These are phyloP conservation scores for Chaetomium globosum DNA, from an alignment of 2,329 filamentous ascomycete genomes.

Conservation along the genomic window DNA sequence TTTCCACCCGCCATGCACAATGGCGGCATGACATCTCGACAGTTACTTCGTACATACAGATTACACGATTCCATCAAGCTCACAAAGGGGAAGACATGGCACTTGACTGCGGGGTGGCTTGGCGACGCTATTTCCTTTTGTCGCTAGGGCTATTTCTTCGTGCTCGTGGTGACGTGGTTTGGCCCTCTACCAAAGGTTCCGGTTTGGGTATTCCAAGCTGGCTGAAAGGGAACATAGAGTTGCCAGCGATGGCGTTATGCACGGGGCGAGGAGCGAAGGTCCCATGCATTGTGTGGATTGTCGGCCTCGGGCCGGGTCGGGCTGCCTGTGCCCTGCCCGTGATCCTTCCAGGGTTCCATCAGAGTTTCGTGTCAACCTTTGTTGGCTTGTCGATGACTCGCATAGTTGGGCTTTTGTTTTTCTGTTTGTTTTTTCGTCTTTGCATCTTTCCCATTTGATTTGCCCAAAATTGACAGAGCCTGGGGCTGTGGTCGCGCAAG, in stretches of 20 bases:
- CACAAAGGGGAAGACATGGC: neutral
- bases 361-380: constrained; percentile 22
- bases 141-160: neutral
- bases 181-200: constrained; percentile 5
- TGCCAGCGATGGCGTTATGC: constrained; percentile 6
- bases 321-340: constrained; percentile 10
- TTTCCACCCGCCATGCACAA: neutral
- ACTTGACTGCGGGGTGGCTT: neutral
- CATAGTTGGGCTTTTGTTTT: constrained; percentile 20
- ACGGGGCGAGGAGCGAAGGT: neutral
- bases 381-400: constrained; percentile 16
- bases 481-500: neutral
- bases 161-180: constrained; percentile 1
- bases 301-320: constrained; percentile 11
- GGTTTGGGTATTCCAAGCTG: neutral
- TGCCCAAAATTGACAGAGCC: neutral
- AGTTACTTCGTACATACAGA: neutral
- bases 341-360: constrained; percentile 11
- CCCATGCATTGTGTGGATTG: neutral
- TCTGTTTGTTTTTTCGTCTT: neutral
- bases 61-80: neutral
- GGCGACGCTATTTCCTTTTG: neutral
- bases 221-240: neutral
- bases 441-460: neutral
- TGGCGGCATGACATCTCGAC: neutral